Base-by-base conservation (phyloP, 768 basidiomycete species). In the Tylopilus rubrobrunneus region DNA sequence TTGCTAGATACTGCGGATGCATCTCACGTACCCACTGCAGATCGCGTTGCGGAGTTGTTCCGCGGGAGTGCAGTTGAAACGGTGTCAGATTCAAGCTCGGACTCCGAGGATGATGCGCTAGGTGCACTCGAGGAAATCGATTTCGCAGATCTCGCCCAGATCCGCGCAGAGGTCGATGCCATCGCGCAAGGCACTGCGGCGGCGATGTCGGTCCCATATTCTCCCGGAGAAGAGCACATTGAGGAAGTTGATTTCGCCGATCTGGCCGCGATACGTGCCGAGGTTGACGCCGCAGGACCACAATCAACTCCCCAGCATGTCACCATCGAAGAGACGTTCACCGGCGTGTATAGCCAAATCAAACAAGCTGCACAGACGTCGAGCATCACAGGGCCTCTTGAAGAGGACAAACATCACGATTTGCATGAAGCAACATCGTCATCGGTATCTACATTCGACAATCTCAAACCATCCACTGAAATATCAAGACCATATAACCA, bases 21-120 rank as follows among this genome's bases (percentile, higher is more conserved):
- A 41, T 81, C 77, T 44, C 79, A 83, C 67, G 74, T 81, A 5
- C 88, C 89, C 7, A 91, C 88, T 5, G 87, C 87, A 0, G 80
- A 85, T n/a, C 76, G 73, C 10, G 80, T 92, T 25, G 71, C 78
- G 28, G 80, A 76, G 2, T 75, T 91, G 1, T 90, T 91, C 71
- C 80, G 78, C 55, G 75, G 70, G 15, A 60, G 51, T 62, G 75
- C 68, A 9, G 59, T 52, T 60, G 59, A 51, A 63, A 29, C 62
- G 58, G 21, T 15, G 21, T 48, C 55, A 52, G 52, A 43, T 48
- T 60, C 52, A 29, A 57, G 60, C 28, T 67, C 69, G 0, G 72
- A 67, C 25, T 67, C 68, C 17, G 75, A 73, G 1, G 57, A 62
- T 19, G 57, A 65, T 12, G 52, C 62, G 15, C 53, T 61, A 14